Conservation (phyloP, 306 rosid species). For the Mucuna pruriens region DNA sequence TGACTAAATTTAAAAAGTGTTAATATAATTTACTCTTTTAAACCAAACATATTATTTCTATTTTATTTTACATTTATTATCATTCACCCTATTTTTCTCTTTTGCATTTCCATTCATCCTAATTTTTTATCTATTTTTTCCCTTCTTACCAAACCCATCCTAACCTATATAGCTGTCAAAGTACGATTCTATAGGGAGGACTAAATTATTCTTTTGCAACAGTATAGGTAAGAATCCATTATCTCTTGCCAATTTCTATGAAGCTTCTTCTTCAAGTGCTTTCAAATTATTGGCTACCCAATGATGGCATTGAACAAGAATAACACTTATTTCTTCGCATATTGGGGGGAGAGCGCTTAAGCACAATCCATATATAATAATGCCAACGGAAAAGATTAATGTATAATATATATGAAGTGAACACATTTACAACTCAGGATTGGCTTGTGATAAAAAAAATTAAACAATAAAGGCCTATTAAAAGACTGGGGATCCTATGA, state of each 20-base stretch:
- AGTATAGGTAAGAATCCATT: background rate
- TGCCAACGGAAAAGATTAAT: background rate
- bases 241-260: background rate
- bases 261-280: conserved; percentile 31
- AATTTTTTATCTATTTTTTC: no score
- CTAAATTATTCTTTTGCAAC: background rate
- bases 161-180: no score
- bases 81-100: no score
- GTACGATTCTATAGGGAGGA: background rate
- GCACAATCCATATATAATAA: background rate
- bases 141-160: no score
- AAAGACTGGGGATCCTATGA: background rate
- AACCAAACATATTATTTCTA: no score
- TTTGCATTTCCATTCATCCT: no score
- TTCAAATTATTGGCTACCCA: conserved; percentile 19
- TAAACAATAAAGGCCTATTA: background rate
- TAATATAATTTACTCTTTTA: no score
- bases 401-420: background rate
- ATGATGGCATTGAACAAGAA: background rate
- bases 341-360: background rate
- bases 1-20: no score
- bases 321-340: background rate
- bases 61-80: no score
- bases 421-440: background rate
- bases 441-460: background rate